Evolutionary conservation across 2,329 filamentous ascomycete genomes (phyloP).

Genomic region (Talaromyces albobiverticillius): DNA sequence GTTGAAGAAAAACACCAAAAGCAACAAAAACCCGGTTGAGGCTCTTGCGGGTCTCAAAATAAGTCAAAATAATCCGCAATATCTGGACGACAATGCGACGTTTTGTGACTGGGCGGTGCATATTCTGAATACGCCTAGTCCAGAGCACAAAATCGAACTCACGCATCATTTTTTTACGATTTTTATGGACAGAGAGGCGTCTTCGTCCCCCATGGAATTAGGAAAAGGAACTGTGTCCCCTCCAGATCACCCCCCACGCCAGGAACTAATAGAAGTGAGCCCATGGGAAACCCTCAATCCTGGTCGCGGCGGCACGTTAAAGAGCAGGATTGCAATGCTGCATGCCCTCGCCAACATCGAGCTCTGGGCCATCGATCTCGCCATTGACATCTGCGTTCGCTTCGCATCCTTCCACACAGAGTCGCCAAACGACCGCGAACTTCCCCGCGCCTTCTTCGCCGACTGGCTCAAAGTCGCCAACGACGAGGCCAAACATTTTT

Average conservation of each 20-base stretch:
- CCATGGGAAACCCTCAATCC: slow-evolving; percentile 41
- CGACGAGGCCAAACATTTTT: slow-evolving; percentile 50
- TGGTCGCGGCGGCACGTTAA: slow-evolving; percentile 43
- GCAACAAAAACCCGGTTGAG: slow-evolving; percentile 21
- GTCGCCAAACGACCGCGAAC: slow-evolving; percentile 20
- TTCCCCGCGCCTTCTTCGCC: slow-evolving; percentile 47
- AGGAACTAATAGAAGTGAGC: slow-evolving; percentile 38
- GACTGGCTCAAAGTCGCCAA: slow-evolving; percentile 50
- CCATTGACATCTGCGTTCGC: slow-evolving; percentile 47
- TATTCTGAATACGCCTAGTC: slow-evolving; percentile 44
- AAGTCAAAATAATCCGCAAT: slow-evolving; percentile 21
- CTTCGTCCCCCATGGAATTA: slow-evolving; percentile 41
- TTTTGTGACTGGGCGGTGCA: slow-evolving; percentile 50
- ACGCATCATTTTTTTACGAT: slow-evolving; percentile 43
- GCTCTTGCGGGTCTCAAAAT: too few relatives aligned
- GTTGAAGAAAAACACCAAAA: slow-evolving; percentile 35
- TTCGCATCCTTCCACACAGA: slow-evolving; percentile 45
- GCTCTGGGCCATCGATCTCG: slow-evolving; percentile 49
- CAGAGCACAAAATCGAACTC: slow-evolving; percentile 48
- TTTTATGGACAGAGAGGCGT: slow-evolving; percentile 39
- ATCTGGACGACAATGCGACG: slow-evolving; percentile 41
- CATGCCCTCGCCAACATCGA: slow-evolving; percentile 50
- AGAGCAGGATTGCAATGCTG: slow-evolving; percentile 46
- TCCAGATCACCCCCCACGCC: slow-evolving; percentile 42
- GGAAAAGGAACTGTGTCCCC: slow-evolving; percentile 35